These are phyloP conservation scores for Myriosclerotinia curreyana DNA, from an alignment of 2,329 filamentous ascomycete genomes.

Conservation along the genomic window DNA sequence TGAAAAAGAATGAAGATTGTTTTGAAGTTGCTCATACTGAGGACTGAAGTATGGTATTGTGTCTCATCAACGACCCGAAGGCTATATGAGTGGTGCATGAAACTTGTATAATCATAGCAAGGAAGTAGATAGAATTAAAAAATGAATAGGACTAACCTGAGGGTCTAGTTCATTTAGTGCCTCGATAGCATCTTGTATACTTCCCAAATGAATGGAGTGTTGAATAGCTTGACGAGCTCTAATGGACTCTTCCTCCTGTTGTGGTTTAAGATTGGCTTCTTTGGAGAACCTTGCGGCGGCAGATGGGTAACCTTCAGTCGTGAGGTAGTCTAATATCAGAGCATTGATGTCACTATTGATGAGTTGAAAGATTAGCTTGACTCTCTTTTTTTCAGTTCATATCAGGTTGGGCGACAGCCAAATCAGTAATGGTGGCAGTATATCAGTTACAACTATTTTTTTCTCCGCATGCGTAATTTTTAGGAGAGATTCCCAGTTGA, in stretches of 20 bases:
- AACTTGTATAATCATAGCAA: conserved; percentile 86
- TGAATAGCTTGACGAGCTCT: conserved; percentile 77
- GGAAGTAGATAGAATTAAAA: conserved; percentile 26
- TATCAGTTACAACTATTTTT: conserved; percentile 73
- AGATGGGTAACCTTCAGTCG: conserved; percentile 89
- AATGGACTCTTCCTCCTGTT: conserved; percentile 70
- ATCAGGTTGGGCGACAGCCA: conserved; percentile 8
- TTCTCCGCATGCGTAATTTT: conserved; percentile 82
- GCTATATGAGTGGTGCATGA: conserved; percentile 99
- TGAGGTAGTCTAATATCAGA: conserved; percentile 93
- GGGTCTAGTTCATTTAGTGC: conserved; percentile 86
- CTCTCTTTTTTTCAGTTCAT: not conserved
- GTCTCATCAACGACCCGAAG: conserved; percentile 87
- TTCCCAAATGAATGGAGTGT: conserved; percentile 77
- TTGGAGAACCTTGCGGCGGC: conserved; percentile 91
- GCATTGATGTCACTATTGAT: conserved; percentile 81
- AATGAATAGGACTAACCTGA: conserved; percentile 63
- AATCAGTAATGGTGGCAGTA: conserved; percentile 28
- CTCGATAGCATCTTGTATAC: conserved; percentile 82
- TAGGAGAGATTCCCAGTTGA: conserved; percentile 99
- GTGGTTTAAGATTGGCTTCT: conserved; percentile 82
- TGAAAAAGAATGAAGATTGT: conserved; percentile 20
- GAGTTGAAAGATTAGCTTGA: conserved; percentile 6
- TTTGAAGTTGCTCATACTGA: conserved; percentile 69
- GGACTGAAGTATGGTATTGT: conserved; percentile 72